Evolutionary conservation across 345 rosid genomes (phyloP).

Genomic region (Pistacia atlantica): DNA sequence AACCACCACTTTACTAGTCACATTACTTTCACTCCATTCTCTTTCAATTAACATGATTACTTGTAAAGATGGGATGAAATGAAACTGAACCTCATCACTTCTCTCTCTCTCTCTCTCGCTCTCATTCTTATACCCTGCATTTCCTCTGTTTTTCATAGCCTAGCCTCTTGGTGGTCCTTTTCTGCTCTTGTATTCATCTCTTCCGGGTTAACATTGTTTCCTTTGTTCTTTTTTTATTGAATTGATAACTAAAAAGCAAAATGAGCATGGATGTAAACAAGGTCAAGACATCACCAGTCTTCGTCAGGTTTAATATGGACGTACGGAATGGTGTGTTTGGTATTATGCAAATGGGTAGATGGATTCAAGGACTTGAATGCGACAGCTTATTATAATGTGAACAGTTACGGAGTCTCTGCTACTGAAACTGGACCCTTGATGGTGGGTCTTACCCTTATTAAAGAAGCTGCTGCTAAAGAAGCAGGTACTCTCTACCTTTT

Average conservation of each 20-base stretch:
- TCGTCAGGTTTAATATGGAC: background rate
- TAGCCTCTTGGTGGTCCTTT: background rate
- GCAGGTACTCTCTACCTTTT: slow-evolving; percentile 23
- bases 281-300: background rate
- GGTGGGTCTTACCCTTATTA: slow-evolving; percentile 33
- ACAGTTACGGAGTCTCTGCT: slow-evolving; percentile 13
- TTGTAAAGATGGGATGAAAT: too few relatives aligned
- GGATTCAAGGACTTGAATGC: slow-evolving; percentile 25
- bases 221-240: too few relatives aligned
- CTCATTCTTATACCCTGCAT: background rate
- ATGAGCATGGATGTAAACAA: background rate
- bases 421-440: slow-evolving; percentile 17
- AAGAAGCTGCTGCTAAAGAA: slow-evolving; percentile 40
- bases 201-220: too few relatives aligned
- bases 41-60: too few relatives aligned
- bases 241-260: background rate
- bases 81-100: too few relatives aligned
- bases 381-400: slow-evolving; percentile 9
- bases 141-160: background rate
- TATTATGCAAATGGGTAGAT: slow-evolving; percentile 20
- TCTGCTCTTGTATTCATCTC: background rate
- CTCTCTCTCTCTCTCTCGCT: too few relatives aligned
- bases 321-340: slow-evolving; percentile 16
- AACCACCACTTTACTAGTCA: too few relatives aligned
- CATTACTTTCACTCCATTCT: too few relatives aligned